Evolutionary conservation across 2,329 filamentous ascomycete species (phyloP), one percentile per base, ranked within the genome.

Genomic region (Neonectria hederae): DNA sequence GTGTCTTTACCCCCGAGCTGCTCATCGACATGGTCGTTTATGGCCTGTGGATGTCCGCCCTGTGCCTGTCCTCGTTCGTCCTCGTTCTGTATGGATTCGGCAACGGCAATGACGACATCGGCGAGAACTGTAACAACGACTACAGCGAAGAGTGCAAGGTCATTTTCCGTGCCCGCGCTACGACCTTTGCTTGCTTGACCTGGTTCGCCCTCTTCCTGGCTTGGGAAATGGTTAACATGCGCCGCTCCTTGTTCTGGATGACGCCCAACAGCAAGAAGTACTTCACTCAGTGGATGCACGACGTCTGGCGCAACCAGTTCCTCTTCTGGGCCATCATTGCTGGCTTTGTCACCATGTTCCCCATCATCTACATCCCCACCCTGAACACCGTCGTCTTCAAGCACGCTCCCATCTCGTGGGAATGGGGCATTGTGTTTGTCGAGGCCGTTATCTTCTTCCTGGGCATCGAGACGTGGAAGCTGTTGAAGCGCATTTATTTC

Each of bases 181-280:
- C 90, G 1, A 90, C 88, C 6, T 93, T 93, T 74, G 89, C 89
- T 19, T 90, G 86, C 67, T 80, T 93, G 59, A 92, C 90, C 1
- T 93, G 90, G 90, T 90, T 89, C 62, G 89, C 90, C 0, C 84
- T 92, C 24, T 91, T 93, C 80, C 83, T 92, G 10, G 91, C 90
- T 0, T 93, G 90, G 91, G 90, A 93, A 73, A 90, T 92, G 85
- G 82, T 92, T 64, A 84, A 91, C 67, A 84, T 91, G 80, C 87
- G 90, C 26, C 86, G 89, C 54, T 89, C 86, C 5, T 91, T 93
- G 80, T 93, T 93, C 84, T 84, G 86, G 70, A 91, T 92, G 88
- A 85, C 91, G 69, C 88, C 90, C 5, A 82, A 82, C 58, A 87
- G 85, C 56, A 87, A 86, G 69, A 81, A 78, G 49, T 87, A 88